Conservation (phyloP, 805 yeast species). For the Nakazawaea holstii region DNA sequence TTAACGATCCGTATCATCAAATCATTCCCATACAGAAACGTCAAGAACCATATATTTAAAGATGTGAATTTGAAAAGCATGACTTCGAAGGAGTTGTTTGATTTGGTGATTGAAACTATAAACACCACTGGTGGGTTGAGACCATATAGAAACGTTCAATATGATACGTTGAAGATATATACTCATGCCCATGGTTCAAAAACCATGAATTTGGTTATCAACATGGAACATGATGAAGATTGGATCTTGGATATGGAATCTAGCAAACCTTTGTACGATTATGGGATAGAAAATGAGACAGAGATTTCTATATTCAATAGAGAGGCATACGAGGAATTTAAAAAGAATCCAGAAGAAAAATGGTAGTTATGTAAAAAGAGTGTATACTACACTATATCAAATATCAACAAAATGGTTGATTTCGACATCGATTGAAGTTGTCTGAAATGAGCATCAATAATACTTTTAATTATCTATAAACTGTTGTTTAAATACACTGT, state of each 20-base stretch:
- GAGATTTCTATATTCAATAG: constrained; percentile 80
- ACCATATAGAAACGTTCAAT: constrained; percentile 74
- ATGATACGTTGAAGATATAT: constrained; percentile 78
- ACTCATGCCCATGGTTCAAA: constrained; percentile 94
- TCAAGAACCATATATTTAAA: constrained; percentile 65
- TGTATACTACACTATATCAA: too few species aligned
- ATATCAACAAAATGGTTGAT: too few species aligned
- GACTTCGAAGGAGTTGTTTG: constrained; percentile 61
- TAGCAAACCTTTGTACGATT: constrained; percentile 39
- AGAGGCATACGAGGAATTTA: constrained; percentile 60
- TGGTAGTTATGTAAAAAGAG: constrained; percentile 50
- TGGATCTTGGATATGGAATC: constrained; percentile 52
- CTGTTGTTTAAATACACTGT: too few species aligned
- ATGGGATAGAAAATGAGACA: constrained; percentile 78
- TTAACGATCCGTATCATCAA: constrained; percentile 84
- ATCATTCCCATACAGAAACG: constrained; percentile 88
- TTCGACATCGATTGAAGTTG: too few species aligned
- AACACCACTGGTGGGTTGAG: constrained; percentile 61
- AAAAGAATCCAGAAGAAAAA: constrained; percentile 82
- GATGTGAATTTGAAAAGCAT: constrained; percentile 66
- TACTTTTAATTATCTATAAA: too few species aligned
- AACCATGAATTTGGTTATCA: constrained; percentile 87
- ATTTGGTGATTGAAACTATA: constrained; percentile 38
- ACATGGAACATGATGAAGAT: constrained; percentile 76
- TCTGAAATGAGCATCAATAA: too few species aligned